Conservation (phyloP, 495 filamentous ascomycete genomes). For the Thermothielavioides terrestris region DNA sequence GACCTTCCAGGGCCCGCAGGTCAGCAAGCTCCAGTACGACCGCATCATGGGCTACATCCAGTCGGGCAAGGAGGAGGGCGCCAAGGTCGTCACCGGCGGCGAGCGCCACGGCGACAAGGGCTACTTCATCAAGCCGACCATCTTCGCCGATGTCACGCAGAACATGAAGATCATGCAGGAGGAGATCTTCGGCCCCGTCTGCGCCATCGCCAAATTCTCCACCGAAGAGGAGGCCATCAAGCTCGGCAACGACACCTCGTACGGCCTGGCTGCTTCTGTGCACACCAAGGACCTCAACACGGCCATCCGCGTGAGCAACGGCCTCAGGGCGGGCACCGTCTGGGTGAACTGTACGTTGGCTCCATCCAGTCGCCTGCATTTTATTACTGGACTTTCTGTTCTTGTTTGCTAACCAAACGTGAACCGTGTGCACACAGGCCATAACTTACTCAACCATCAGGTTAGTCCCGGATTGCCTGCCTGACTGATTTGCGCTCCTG, state of each 20-base stretch:
- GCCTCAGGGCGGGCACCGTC: constrained; percentile 78
- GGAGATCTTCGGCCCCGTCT: constrained; percentile 96
- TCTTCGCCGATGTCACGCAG: constrained; percentile 80
- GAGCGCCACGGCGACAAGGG: constrained; percentile 81
- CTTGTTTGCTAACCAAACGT: neutral
- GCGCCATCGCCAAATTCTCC: constrained; percentile 89
- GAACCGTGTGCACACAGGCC: constrained; percentile 18
- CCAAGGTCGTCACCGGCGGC: constrained; percentile 77
- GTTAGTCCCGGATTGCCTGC: too few relatives aligned
- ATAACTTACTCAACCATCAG: constrained; percentile 71
- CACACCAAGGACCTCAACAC: constrained; percentile 94
- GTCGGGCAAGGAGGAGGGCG: constrained; percentile 77
- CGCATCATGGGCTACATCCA: constrained; percentile 98
- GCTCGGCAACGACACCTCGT: constrained; percentile 72
- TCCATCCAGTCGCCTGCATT: neutral
- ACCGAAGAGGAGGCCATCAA: constrained; percentile 76
- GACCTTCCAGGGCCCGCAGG: constrained; percentile 97
- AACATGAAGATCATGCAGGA: constrained; percentile 99
- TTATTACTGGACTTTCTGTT: too few relatives aligned
- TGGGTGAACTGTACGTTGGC: constrained; percentile 78
- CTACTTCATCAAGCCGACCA: constrained; percentile 97
- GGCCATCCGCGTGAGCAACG: constrained; percentile 78
- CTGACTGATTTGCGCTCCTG: too few relatives aligned
- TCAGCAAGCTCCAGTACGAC: constrained; percentile 91
- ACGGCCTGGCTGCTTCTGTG: constrained; percentile 83